phyloP scores from a whole-genome alignment of 2,329 filamentous ascomycete genomes.

The Diaporthe destruens region DNA sequence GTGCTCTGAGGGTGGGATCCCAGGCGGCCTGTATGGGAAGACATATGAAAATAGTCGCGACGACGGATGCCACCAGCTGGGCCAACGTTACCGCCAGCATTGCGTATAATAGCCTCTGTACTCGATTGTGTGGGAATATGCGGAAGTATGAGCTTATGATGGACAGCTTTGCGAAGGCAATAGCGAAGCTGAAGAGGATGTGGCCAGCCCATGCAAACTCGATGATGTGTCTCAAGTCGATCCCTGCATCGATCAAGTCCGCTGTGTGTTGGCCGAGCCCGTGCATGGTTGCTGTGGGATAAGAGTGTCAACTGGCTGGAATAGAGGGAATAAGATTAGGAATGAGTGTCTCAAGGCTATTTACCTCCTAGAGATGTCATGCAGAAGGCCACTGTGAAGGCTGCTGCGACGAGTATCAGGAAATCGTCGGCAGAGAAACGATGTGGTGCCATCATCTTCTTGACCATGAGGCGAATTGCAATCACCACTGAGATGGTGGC shows the following conservation, averaged over 20 bases:
- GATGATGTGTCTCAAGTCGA: conserved; percentile 25
- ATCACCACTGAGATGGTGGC: conserved; percentile 28
- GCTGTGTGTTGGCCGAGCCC: conserved; percentile 33
- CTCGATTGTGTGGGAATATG: conserved; percentile 24
- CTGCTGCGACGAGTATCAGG: conserved; percentile 24
- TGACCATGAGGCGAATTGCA: conserved; percentile 31
- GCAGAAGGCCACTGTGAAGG: conserved; percentile 30
- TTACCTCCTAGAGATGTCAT: conserved; percentile 35
- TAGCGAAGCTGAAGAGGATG: conserved; percentile 35
- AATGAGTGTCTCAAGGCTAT: neutral
- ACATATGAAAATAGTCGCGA: conserved; percentile 22
- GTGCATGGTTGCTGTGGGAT: conserved; percentile 16
- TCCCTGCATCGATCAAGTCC: conserved; percentile 11
- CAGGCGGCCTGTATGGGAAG: conserved; percentile 32
- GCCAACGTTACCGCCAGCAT: conserved; percentile 31
- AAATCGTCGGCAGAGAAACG: conserved; percentile 33
- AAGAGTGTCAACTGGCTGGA: neutral
- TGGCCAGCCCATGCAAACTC: conserved; percentile 33
- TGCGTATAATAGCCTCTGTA: conserved; percentile 26
- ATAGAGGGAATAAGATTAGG: no score
- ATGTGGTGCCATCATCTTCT: conserved; percentile 33
- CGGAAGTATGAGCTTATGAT: conserved; percentile 38
- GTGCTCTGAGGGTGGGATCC: conserved; percentile 27
- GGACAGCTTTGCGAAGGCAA: conserved; percentile 35
- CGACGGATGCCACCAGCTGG: conserved; percentile 14